Evolutionary conservation across 106 monocot species (phyloP), one percentile per base, ranked within the genome.

Genomic region (Dactylorhiza incarnata): DNA sequence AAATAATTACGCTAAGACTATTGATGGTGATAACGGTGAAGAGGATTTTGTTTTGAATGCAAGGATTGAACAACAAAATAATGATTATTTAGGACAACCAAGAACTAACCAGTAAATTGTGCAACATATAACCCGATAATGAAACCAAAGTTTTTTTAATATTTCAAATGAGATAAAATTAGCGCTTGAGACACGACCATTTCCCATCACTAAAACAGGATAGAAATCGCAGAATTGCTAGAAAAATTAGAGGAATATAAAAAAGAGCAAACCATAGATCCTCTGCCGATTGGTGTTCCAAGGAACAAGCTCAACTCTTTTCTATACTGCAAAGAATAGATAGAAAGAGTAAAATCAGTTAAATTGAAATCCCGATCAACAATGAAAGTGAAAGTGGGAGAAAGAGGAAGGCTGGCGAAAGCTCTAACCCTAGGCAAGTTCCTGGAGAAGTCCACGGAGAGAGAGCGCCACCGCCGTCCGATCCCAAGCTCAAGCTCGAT

Each of bases 401-500:
- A 20, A 43, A 15, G 63, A 66, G 67, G 12, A 55, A 25, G 12
- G 43, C 47, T 25, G 29, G 16, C 12, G 6, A 20, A 52, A 71
- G 63, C 22, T 37, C 86, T 12, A 75, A 97, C 96, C 96, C 91
- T 89, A 55, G 93, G 93, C 96, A 88, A 97, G 29, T 89, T 97
- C 7, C 96, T 83, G 11, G 83, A 85, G 80, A 96, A 93, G 71
- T 96, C 96, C 5, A 86, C 53, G 4, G 91, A 87, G 79, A 96
- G 87, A 2, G 82, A 76, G 9, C 88, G 72, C 93, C 82, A 89
- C 24, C 87, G 73, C 23, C 81, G 80, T 9, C 81, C 90, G 29
- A 96, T 81, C 14, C 95, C 95, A 13, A 93, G 81, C 82, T 93
- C 93, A 9, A 59, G 79, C 61, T 96, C 96, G 50, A 93, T 45